Evolutionary conservation across 768 basidiomycete genomes (phyloP), one percentile per base, ranked within the genome.

Genomic region (Suillus bovinus): DNA sequence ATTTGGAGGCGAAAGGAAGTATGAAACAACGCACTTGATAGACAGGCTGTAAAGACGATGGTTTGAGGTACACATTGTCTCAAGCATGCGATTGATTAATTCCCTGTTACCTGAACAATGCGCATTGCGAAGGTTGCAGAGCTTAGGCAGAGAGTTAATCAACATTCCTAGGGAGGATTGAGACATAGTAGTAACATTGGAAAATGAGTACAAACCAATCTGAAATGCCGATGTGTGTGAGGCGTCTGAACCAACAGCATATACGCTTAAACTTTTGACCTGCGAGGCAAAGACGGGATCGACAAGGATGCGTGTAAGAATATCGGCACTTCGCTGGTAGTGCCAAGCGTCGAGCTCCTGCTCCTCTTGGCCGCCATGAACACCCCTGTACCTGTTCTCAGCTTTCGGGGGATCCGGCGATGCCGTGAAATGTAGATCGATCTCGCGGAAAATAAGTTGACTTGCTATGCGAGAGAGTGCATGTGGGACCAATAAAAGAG

Each of bases 281-380:
- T 83, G 80, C 55, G 77, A 75, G 0, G 88, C 86, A 64, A 90
- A 90, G 5, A 77, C 69, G 0, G 79, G 68, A 67, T 90, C 87
- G 16, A 83, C 79, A 53, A 90, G 85, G 61, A 90, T 82, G 38
- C 86, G 79, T 0, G 86, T 87, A 41, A 91, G 78, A 60, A 91
- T 87, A 65, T 90, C 89, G 4, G 88, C 89, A 63, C 82, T 89
- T 20, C 87, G 82, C 63, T 85, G 86, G 0, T 84, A 84, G 33
- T 70, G 57, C 70, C 82, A 78, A 17, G 74, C 76, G 54, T 86
- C 82, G 8, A 79, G 74, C 41, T 82, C 77, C 56, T 71, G 69
- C 13, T 66, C 69, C 1, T 24, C 59, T 53, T 61, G 69, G 39
- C n/a, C 66, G 59, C 58, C 66, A 4, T 44, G 17, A n/a, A 34